A percentile compares a stretch with the other conserved stretches of the same genome.
Evolutionary conservation across 202 grass and related monocot genomes (phyloP).

Genomic region (Setaria italica): DNA sequence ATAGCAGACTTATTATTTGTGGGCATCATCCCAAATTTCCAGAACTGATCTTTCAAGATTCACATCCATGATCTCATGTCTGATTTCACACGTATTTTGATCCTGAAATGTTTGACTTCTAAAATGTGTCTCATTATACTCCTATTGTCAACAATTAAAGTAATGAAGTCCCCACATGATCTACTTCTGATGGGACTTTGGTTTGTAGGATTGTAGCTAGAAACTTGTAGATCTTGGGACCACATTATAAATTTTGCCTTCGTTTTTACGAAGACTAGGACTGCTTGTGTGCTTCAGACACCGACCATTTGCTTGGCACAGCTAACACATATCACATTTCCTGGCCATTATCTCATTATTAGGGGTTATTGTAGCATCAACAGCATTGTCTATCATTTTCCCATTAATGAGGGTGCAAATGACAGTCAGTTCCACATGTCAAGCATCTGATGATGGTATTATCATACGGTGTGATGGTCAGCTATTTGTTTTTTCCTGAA

Average conservation of each 20-base stretch:
- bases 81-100: constrained; percentile 11
- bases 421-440: constrained; percentile 54
- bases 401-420: constrained; percentile 36
- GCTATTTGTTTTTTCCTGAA: not conserved
- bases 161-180: constrained; percentile 38
- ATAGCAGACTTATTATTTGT: not conserved
- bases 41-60: constrained; percentile 14
- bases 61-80: constrained; percentile 4
- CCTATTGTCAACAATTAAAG: constrained; percentile 49
- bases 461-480: constrained; percentile 20
- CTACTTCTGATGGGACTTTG: constrained; percentile 11
- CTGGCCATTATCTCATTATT: constrained; percentile 40
- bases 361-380: constrained; percentile 38
- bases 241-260: constrained; percentile 25
- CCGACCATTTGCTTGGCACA: constrained; percentile 33
- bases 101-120: constrained; percentile 43
- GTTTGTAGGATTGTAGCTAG: constrained; percentile 39
- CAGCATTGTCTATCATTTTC: constrained; percentile 25
- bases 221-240: constrained; percentile 49
- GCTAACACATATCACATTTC: constrained; percentile 36
- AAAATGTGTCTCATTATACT: constrained; percentile 25
- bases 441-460: constrained; percentile 43
- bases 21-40: not conserved
- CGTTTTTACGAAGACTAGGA: not conserved
- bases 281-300: constrained; percentile 22